Percentiles rank a stretch among this genome's conserved stretches.
These are phyloP conservation scores for Arthrocladium fulminans DNA, from an alignment of 2,329 filamentous ascomycete species.

Conservation along the genomic window DNA sequence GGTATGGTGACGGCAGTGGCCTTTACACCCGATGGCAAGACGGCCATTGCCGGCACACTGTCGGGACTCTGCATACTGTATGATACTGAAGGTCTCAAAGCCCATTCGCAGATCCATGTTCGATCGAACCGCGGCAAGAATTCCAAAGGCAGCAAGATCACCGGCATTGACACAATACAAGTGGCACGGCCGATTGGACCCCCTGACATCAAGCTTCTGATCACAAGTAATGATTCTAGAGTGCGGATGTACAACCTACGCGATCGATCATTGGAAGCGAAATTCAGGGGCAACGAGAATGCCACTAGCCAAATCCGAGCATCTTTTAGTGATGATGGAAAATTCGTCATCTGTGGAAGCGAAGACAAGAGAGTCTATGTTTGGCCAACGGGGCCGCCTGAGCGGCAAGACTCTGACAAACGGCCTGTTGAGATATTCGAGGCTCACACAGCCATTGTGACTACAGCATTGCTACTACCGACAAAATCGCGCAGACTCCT, in stretches of 20 bases:
- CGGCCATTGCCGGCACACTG: constrained; percentile 77
- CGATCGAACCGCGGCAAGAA: constrained; percentile 86
- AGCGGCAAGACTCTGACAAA: constrained; percentile 56
- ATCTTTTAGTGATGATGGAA: constrained; percentile 75
- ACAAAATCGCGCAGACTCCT: constrained; percentile 67
- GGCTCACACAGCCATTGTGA: constrained; percentile 80
- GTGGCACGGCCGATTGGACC: constrained; percentile 49
- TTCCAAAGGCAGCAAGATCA: constrained; percentile 94
- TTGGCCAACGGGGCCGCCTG: constrained; percentile 57
- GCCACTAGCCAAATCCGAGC: constrained; percentile 83
- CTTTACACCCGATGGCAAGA: constrained; percentile 86
- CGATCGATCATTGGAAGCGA: constrained; percentile 76
- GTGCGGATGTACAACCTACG: constrained; percentile 81
- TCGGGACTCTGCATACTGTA: constrained; percentile 83
- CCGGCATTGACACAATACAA: constrained; percentile 71
- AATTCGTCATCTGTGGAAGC: constrained; percentile 83
- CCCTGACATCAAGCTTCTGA: constrained; percentile 69
- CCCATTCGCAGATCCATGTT: constrained; percentile 81
- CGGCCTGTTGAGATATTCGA: constrained; percentile 81
- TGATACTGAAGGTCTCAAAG: constrained; percentile 81
- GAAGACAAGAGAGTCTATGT: constrained; percentile 87
- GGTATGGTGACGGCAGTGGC: constrained; percentile 91
- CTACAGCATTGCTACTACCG: constrained; percentile 78
- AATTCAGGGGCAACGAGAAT: constrained; percentile 88
- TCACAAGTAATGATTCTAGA: constrained; percentile 92